Conservation (phyloP, 2,329 filamentous ascomycete genomes). For the Fusarium newnesense region DNA sequence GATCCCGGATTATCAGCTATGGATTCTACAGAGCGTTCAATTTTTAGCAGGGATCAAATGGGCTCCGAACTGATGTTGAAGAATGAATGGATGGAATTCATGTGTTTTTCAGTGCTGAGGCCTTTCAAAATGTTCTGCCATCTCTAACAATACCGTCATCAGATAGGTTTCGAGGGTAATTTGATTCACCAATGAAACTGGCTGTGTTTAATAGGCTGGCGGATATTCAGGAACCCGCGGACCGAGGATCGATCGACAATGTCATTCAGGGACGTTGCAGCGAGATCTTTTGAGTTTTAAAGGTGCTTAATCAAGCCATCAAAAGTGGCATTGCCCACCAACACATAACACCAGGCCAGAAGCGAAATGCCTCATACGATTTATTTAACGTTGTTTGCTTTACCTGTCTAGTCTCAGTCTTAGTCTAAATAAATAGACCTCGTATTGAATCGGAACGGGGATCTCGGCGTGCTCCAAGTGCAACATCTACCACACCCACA, state of each 20-base stretch:
- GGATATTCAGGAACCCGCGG: constrained; percentile 10
- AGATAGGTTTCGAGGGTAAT: neutral
- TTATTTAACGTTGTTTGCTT: constrained; percentile 2
- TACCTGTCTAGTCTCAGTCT: constrained; percentile 9
- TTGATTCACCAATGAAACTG: neutral
- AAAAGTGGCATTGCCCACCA: neutral
- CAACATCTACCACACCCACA: constrained; percentile 27
- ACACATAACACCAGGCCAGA: neutral
- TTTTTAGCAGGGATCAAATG: neutral
- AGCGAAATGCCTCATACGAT: constrained; percentile 17
- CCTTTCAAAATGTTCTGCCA: neutral
- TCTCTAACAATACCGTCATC: neutral
- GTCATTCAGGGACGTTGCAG: constrained; percentile 18
- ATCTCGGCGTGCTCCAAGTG: constrained; percentile 32
- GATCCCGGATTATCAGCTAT: neutral
- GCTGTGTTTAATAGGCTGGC: neutral
- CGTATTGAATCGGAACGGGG: constrained; percentile 32
- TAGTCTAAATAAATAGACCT: constrained; percentile 4
- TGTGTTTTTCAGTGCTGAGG: neutral
- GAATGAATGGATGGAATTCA: neutral
- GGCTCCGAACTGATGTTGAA: neutral
- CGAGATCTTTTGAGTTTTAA: constrained; percentile 16
- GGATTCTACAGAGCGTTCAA: neutral
- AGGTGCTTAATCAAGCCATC: constrained; percentile 11
- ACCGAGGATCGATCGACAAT: constrained; percentile 11